These are phyloP conservation scores for Toxicodendron radicans DNA, from an alignment of 345 rosid species.

Conservation along the genomic window DNA sequence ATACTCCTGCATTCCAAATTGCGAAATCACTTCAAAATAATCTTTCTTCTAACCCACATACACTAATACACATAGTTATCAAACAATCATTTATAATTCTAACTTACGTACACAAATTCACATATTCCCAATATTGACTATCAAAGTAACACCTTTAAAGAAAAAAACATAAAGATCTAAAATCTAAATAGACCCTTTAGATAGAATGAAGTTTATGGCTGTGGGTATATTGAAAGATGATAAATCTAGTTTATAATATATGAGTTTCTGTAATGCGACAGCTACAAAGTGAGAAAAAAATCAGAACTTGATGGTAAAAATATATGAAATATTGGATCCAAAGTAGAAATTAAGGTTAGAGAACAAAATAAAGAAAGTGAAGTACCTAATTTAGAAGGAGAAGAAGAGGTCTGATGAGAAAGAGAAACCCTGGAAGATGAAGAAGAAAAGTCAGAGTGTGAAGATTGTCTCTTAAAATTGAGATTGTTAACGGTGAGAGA, in stretches of 20 bases:
- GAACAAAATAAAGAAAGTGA: background rate
- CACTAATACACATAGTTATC: background rate
- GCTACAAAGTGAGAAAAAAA: too few species aligned
- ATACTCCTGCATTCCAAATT: constrained; percentile 40
- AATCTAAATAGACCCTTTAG: too few species aligned
- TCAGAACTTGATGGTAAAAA: background rate
- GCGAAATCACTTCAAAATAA: background rate
- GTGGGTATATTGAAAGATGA: too few species aligned
- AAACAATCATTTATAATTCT: background rate
- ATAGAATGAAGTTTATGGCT: too few species aligned
- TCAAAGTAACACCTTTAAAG: too few species aligned
- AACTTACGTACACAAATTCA: background rate
- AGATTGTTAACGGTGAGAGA: constrained; percentile 30
- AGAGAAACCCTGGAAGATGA: constrained; percentile 33
- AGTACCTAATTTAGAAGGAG: constrained; percentile 47
- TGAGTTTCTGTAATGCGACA: too few species aligned
- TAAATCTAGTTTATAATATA: too few species aligned
- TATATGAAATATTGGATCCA: constrained; percentile 1
- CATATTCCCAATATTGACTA: background rate
- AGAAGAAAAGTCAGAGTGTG: constrained; percentile 30
- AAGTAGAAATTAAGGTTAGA: background rate
- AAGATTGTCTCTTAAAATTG: constrained; percentile 32
- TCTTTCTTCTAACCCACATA: background rate
- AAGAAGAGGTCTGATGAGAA: constrained; percentile 16
- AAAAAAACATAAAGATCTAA: too few species aligned